Evolutionary conservation across 495 filamentous ascomycete genomes (phyloP).

Genomic region (Hypoxylon rickii): DNA sequence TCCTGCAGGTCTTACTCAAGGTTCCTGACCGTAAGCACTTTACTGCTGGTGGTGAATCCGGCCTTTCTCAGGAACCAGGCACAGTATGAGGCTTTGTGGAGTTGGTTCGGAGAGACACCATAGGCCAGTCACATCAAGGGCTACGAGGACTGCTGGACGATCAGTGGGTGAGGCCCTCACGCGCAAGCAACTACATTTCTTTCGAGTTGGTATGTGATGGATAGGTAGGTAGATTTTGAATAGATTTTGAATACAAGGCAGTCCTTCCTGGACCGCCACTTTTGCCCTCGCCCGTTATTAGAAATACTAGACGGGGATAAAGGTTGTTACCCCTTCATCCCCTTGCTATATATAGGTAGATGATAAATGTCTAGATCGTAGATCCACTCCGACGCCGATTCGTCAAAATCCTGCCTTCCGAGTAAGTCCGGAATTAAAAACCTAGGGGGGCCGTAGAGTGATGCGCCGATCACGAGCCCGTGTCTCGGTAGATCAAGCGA

Average conservation of each 20-base stretch:
- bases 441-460: slow-evolving; percentile 17
- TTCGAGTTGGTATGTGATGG: too few species aligned
- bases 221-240: too few species aligned
- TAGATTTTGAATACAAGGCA: too few species aligned
- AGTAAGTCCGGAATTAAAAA: slow-evolving; percentile 25
- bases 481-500: slow-evolving; percentile 5
- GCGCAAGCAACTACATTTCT: too few species aligned
- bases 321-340: slow-evolving; percentile 1
- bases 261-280: too few species aligned
- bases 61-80: not conserved
- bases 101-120: too few species aligned
- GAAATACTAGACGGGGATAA: slow-evolving; percentile 13
- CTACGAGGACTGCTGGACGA: too few species aligned
- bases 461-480: slow-evolving; percentile 10
- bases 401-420: slow-evolving; percentile 13
- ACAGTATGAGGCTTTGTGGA: not conserved
- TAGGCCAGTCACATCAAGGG: too few species aligned
- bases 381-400: slow-evolving; percentile 4
- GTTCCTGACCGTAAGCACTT: slow-evolving; percentile 22
- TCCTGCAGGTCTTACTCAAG: slow-evolving; percentile 15
- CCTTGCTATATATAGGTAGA: slow-evolving; percentile 9
- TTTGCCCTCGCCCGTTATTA: slow-evolving; percentile 17
- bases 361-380: slow-evolving; percentile 5
- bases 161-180: too few species aligned
- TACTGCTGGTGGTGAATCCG: slow-evolving; percentile 16